phyloP scores from a whole-genome alignment of 768 basidiomycete species.

The Leucocoprinus leucothites region DNA sequence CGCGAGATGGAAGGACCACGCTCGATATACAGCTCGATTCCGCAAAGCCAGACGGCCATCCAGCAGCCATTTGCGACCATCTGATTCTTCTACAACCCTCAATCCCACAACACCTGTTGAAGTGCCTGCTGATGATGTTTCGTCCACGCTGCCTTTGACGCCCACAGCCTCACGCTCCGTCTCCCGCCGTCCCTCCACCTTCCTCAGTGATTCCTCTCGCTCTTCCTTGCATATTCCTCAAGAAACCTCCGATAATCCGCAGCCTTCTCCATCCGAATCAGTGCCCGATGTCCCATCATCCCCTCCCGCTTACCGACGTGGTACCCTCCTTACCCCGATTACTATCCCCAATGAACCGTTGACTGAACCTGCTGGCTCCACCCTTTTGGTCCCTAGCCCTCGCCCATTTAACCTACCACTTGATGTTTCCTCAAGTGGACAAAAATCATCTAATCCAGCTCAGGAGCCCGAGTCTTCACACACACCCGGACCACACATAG shows the following conservation, averaged over 20 bases:
- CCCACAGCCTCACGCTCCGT: constrained; percentile 18
- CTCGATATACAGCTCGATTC: constrained; percentile 57
- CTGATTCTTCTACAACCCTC: constrained; percentile 23
- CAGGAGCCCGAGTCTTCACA: constrained; percentile 9
- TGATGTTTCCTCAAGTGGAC: constrained; percentile 6
- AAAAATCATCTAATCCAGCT: constrained; percentile 12
- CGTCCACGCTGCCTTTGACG: constrained; percentile 10
- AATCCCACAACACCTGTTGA: constrained; percentile 12
- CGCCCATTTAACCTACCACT: constrained; percentile 22
- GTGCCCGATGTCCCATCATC: constrained; percentile 19
- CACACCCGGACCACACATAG: constrained; percentile 29
- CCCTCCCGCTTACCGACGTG: constrained; percentile 42
- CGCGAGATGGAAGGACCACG: constrained; percentile 66
- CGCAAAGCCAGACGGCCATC: constrained; percentile 42
- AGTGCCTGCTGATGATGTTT: constrained; percentile 15
- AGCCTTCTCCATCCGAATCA: constrained; percentile 9
- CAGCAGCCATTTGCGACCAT: constrained; percentile 22
- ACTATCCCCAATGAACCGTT: constrained; percentile 16
- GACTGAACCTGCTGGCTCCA: constrained; percentile 13
- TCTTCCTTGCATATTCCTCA: neutral
- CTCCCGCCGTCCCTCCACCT: constrained; percentile 31
- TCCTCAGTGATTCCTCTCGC: constrained; percentile 11
- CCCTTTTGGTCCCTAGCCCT: constrained; percentile 12
- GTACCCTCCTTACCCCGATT: constrained; percentile 17
- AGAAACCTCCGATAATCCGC: neutral